These are phyloP conservation scores for Penicillium robsamsonii DNA, from an alignment of 495 filamentous ascomycete genomes.

Conservation along the genomic window DNA sequence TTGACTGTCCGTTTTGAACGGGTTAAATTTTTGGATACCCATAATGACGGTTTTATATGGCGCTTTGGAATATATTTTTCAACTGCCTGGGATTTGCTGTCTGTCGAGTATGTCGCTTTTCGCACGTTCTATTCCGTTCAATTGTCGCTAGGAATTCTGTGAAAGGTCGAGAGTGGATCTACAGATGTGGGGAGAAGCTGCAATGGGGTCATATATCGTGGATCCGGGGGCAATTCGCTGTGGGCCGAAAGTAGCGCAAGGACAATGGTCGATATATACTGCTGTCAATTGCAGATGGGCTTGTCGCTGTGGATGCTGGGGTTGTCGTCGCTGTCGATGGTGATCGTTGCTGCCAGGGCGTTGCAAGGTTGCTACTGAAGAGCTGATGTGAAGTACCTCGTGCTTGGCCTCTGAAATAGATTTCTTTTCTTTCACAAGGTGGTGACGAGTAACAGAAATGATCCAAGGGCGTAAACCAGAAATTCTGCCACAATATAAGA, in stretches of 20 bases:
- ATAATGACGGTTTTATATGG: conserved; percentile 27
- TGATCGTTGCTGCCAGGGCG: not conserved
- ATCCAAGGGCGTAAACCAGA: not conserved
- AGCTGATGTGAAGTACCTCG: conserved; percentile 10
- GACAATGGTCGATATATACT: conserved; percentile 5
- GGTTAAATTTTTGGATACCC: conserved; percentile 41
- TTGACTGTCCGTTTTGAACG: conserved; percentile 49
- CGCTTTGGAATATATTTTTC: conserved; percentile 22
- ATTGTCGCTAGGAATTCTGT: not conserved
- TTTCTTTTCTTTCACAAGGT: conserved; percentile 14
- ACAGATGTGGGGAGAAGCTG: conserved; percentile 11
- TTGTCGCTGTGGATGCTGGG: conserved; percentile 1
- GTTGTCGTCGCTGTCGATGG: conserved; percentile 5
- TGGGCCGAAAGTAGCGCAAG: conserved; percentile 16
- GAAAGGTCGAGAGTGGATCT: conserved; percentile 12
- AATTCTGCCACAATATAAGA: not conserved
- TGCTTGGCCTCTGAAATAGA: conserved; percentile 12
- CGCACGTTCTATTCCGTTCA: not conserved
- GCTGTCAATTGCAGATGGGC: conserved; percentile 3
- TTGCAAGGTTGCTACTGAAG: conserved; percentile 19
- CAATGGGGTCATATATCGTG: conserved; percentile 4
- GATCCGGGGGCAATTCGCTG: not conserved
- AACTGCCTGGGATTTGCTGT: conserved; percentile 10
- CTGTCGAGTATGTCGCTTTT: conserved; percentile 8
- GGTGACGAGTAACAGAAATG: not conserved